Conservation (phyloP, 2,329 filamentous ascomycete genomes). For the Macrophomina pseudophaseolina region DNA sequence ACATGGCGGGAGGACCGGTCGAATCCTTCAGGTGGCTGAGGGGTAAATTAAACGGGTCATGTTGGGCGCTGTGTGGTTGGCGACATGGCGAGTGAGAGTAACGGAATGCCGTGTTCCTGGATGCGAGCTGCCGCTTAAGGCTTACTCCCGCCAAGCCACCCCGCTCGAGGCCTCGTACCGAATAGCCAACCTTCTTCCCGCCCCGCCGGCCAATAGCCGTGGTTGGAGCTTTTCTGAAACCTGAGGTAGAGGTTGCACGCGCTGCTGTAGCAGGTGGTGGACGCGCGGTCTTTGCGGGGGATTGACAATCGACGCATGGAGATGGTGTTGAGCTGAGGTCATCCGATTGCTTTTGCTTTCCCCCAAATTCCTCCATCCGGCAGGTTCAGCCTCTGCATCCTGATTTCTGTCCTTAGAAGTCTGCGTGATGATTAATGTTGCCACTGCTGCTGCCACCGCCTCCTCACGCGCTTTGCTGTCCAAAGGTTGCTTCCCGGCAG, state of each 20-base stretch:
- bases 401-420: not conserved
- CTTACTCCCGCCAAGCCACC: constrained; percentile 10
- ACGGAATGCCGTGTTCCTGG: not conserved
- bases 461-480: not conserved
- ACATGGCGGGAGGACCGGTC: not conserved
- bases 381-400: not conserved
- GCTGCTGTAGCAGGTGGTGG: not conserved
- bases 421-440: not conserved
- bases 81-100: not conserved
- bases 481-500: not conserved
- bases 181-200: not conserved
- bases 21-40: not conserved
- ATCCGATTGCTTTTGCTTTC: not conserved
- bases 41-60: not conserved
- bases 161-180: not conserved
- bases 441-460: not conserved
- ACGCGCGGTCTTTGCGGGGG: constrained; percentile 11
- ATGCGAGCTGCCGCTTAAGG: not conserved
- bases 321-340: not conserved
- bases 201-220: not conserved
- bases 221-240: not conserved
- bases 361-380: not conserved
- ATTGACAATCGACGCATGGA: not conserved
- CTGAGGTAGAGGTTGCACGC: not conserved
- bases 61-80: not conserved